A percentile compares a stretch with the other conserved stretches of the same genome.
phyloP scores from a whole-genome alignment of 2,329 filamentous ascomycete species.

The Pezicula carpinea region DNA sequence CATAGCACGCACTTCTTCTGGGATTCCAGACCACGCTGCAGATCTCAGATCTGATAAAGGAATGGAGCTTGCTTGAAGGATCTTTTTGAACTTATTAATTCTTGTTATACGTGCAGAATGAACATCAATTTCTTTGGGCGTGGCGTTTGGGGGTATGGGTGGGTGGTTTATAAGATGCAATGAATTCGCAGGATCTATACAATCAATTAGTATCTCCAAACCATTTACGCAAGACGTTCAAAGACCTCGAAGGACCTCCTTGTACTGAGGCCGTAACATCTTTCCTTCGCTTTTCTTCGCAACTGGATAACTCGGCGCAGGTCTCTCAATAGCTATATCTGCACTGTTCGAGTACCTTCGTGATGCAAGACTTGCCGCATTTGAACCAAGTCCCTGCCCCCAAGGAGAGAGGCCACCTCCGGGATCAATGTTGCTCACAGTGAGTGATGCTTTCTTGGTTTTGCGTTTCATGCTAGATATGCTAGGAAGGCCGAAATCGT shows the following conservation, averaged over 20 bases:
- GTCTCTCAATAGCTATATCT: constrained; percentile 89
- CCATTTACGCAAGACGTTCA: background rate
- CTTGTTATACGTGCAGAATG: constrained; percentile 84
- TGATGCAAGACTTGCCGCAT: constrained; percentile 31
- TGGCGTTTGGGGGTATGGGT: constrained; percentile 65
- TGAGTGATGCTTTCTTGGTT: constrained; percentile 36
- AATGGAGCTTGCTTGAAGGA: constrained; percentile 88
- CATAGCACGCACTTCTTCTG: constrained; percentile 93
- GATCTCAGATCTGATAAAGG: constrained; percentile 77
- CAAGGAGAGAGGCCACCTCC: constrained; percentile 23
- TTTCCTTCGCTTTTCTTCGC: constrained; percentile 90
- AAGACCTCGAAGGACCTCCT: constrained; percentile 78
- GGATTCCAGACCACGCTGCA: constrained; percentile 89
- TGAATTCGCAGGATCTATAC: constrained; percentile 77
- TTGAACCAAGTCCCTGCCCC: constrained; percentile 34
- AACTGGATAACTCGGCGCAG: constrained; percentile 76
- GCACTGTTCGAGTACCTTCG: constrained; percentile 76
- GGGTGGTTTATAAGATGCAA: constrained; percentile 91
- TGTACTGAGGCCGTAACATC: constrained; percentile 94
- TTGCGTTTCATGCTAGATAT: constrained; percentile 86
- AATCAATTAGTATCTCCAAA: background rate
- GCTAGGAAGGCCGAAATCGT: constrained; percentile 92
- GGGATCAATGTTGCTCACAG: constrained; percentile 10
- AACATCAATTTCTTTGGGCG: constrained; percentile 78
- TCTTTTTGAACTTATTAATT: constrained; percentile 98